phyloP scores from a whole-genome alignment of 2,329 filamentous ascomycete species.

The Ophiostoma himal-ulmi region DNA sequence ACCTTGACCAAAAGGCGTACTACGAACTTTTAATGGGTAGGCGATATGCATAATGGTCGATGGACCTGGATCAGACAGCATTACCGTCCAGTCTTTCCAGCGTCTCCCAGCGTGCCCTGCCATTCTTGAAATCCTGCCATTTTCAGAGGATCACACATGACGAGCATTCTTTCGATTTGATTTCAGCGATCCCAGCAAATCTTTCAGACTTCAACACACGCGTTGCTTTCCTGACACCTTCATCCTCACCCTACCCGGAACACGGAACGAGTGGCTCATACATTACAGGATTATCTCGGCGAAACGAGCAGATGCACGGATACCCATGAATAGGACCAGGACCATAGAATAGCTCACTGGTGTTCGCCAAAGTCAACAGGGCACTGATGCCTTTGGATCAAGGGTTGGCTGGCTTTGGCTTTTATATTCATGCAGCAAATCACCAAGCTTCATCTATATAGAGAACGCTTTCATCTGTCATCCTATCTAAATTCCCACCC shows the following conservation, averaged over 20 bases:
- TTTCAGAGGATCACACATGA: background rate
- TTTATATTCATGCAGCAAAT: too few species aligned
- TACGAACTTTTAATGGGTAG: constrained; percentile 37
- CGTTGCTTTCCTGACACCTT: background rate
- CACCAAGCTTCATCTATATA: too few species aligned
- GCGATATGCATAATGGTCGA: constrained; percentile 21
- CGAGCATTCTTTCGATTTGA: background rate
- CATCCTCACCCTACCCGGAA: background rate
- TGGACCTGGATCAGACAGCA: background rate
- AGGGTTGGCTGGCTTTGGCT: too few species aligned
- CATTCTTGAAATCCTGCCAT: background rate
- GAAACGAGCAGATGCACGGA: background rate
- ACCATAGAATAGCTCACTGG: too few species aligned
- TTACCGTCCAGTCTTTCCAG: background rate
- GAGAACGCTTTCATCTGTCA: too few species aligned
- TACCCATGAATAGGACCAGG: background rate
- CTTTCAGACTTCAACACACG: background rate
- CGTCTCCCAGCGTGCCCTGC: background rate
- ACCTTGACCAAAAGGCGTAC: constrained; percentile 36
- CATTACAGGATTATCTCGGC: background rate
- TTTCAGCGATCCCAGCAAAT: background rate
- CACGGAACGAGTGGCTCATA: background rate
- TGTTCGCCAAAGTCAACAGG: too few species aligned
- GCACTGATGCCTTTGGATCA: too few species aligned
- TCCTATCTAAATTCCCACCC: too few species aligned